These are phyloP conservation scores for Boletus subcaerulescens DNA, from an alignment of 768 basidiomycete species.

Conservation along the genomic window DNA sequence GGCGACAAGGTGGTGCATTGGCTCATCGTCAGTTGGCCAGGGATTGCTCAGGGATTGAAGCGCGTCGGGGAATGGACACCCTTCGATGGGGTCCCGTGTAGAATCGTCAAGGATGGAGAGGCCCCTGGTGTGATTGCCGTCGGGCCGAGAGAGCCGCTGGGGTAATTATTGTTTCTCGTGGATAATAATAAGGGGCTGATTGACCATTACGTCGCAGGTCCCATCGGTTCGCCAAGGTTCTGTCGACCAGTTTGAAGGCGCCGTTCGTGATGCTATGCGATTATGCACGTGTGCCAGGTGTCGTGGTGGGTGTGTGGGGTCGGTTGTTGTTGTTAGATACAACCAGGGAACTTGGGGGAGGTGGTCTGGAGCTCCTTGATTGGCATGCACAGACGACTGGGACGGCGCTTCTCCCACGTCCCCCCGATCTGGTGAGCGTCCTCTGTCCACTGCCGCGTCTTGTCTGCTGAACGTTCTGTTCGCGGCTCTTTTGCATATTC, in stretches of 20 bases:
- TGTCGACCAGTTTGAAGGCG: conserved; percentile 17
- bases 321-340: conserved; percentile 27
- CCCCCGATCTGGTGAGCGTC: conserved; percentile 21
- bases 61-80: conserved; percentile 21
- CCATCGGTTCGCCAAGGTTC: conserved; percentile 16
- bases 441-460: not conserved
- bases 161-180: not conserved
- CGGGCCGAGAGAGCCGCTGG: conserved; percentile 13
- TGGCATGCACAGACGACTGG: conserved; percentile 26
- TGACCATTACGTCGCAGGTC: not conserved
- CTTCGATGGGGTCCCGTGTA: conserved; percentile 13
- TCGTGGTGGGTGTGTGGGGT: conserved; percentile 21
- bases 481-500: not conserved
- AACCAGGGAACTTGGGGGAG: conserved; percentile 10
- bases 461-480: not conserved
- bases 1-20: conserved; percentile 23
- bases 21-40: conserved; percentile 18
- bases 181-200: not conserved
- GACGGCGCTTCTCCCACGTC: conserved; percentile 22
- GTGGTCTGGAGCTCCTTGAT: conserved; percentile 28
- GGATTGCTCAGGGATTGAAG: conserved; percentile 13
- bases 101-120: conserved; percentile 19
- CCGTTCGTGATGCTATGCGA: conserved; percentile 23
- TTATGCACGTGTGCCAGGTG: conserved; percentile 22
- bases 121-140: conserved; percentile 19